Conservation (phyloP, 768 basidiomycete species). For the Baorangia bicolor region DNA sequence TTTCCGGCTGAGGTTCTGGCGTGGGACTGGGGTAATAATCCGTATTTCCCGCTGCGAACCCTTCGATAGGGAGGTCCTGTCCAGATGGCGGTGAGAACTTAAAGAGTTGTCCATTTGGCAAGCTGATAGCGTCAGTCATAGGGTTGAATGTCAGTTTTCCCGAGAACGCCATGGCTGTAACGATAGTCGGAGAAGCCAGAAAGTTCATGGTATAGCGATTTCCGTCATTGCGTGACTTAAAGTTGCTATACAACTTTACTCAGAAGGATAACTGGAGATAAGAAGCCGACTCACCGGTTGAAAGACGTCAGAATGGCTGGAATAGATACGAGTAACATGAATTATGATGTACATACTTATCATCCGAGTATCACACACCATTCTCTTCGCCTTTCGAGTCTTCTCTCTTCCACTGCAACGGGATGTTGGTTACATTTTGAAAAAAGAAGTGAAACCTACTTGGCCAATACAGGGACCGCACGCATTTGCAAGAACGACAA, state of each 20-base stretch:
- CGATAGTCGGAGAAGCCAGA: conserved; percentile 93
- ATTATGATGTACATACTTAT: neutral
- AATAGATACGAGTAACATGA: conserved; percentile 1
- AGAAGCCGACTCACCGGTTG: conserved; percentile 63
- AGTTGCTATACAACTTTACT: conserved; percentile 46
- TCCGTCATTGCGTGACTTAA: conserved; percentile 96
- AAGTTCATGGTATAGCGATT: conserved; percentile 96
- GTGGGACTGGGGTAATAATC: conserved; percentile 74
- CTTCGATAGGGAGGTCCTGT: conserved; percentile 76
- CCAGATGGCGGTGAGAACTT: conserved; percentile 84
- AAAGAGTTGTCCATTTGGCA: conserved; percentile 75
- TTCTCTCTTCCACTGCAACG: conserved; percentile 82
- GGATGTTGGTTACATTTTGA: conserved; percentile 3
- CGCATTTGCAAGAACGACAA: conserved; percentile 92
- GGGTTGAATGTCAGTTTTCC: conserved; percentile 95
- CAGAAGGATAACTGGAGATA: neutral
- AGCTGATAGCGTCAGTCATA: conserved; percentile 65
- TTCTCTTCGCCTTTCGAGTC: conserved; percentile 90
- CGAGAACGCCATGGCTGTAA: conserved; percentile 97
- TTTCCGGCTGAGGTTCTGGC: conserved; percentile 74
- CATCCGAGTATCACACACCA: conserved; percentile 46
- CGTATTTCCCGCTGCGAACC: conserved; percentile 75
- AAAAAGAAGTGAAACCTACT: conserved; percentile 37
- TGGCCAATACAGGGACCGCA: conserved; percentile 99
- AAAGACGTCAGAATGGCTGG: conserved; percentile 95